A percentile compares a stretch with the other conserved stretches of the same genome.
Conservation (phyloP, 805 yeast species). For the Candida xyloterini region DNA sequence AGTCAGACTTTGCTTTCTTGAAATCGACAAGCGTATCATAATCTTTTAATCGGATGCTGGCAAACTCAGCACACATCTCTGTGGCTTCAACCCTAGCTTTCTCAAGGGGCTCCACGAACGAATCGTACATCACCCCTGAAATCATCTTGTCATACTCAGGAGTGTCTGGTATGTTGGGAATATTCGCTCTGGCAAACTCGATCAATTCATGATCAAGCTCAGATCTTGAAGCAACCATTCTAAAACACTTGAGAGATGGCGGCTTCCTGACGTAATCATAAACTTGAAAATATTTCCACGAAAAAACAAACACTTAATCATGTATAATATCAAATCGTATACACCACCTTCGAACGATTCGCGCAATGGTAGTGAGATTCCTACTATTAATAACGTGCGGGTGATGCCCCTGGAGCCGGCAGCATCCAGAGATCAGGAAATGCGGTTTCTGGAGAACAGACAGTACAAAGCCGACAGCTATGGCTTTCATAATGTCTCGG, state of each 20-base stretch:
- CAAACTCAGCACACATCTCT: constrained; percentile 29
- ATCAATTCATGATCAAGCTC: constrained; percentile 14
- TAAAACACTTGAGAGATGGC: not conserved
- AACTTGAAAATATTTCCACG: constrained; percentile 4
- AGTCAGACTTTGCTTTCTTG: constrained; percentile 37
- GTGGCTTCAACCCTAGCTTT: constrained; percentile 34
- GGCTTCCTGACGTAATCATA: not conserved
- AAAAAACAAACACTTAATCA: constrained; percentile 4
- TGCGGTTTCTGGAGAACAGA: constrained; percentile 29
- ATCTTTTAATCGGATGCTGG: constrained; percentile 17
- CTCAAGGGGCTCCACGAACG: constrained; percentile 31
- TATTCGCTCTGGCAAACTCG: constrained; percentile 20
- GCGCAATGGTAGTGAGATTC: constrained; percentile 7
- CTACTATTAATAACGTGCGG: constrained; percentile 5
- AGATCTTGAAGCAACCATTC: not conserved
- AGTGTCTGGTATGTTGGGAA: constrained; percentile 19
- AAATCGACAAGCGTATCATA: constrained; percentile 13
- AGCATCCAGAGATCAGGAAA: constrained; percentile 34
- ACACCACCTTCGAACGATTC: constrained; percentile 15
- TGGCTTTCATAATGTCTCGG: constrained; percentile 32
- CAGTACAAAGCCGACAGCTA: constrained; percentile 31
- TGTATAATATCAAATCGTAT: constrained; percentile 17
- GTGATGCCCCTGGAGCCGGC: constrained; percentile 34
- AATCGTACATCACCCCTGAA: constrained; percentile 42
- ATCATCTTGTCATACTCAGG: constrained; percentile 56